A percentile compares a stretch with the other conserved stretches of the same genome.
Evolutionary conservation across 1,284 basidiomycete species (phyloP).

Genomic region (Naganishia sp.): DNA sequence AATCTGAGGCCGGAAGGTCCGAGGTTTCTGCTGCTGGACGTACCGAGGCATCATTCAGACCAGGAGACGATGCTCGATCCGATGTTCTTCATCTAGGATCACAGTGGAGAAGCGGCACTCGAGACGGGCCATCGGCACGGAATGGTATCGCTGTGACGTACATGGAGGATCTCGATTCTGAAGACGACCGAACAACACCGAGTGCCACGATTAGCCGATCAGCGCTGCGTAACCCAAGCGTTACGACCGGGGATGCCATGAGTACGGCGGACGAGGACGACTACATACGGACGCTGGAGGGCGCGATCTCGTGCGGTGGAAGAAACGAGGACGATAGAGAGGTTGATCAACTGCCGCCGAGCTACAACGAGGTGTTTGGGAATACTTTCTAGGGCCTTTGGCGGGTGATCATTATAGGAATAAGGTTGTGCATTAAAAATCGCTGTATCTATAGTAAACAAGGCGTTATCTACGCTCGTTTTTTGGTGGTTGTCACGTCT

Average conservation of each 20-base stretch:
- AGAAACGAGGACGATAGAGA: conserved; percentile 8
- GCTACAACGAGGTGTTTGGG: conserved; percentile 23
- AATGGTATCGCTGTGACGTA: conserved; percentile 14
- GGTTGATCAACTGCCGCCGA: conserved; percentile 10
- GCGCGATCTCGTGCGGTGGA: conserved; percentile 8
- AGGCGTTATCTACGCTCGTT: not conserved
- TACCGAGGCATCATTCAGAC: conserved; percentile 28
- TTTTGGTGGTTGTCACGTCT: conserved; percentile 3
- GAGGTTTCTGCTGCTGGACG: conserved; percentile 8
- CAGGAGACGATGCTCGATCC: conserved; percentile 31
- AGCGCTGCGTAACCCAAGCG: not conserved
- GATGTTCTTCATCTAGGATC: conserved; percentile 24
- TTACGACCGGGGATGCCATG: conserved; percentile 1
- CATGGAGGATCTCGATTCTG: conserved; percentile 15
- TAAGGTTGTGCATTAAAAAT: not conserved
- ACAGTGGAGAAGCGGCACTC: conserved; percentile 7
- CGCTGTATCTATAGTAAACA: conserved; percentile 17
- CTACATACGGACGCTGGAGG: conserved; percentile 23
- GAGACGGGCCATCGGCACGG: not conserved
- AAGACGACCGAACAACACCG: conserved; percentile 9
- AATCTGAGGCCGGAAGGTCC: conserved; percentile 24
- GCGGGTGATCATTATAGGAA: not conserved
- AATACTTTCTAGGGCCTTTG: conserved; percentile 1
- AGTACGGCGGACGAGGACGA: conserved; percentile 21
- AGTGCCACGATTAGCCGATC: not conserved